phyloP scores from a whole-genome alignment of 1,284 basidiomycete species.

The Bjerkandera adusta region DNA sequence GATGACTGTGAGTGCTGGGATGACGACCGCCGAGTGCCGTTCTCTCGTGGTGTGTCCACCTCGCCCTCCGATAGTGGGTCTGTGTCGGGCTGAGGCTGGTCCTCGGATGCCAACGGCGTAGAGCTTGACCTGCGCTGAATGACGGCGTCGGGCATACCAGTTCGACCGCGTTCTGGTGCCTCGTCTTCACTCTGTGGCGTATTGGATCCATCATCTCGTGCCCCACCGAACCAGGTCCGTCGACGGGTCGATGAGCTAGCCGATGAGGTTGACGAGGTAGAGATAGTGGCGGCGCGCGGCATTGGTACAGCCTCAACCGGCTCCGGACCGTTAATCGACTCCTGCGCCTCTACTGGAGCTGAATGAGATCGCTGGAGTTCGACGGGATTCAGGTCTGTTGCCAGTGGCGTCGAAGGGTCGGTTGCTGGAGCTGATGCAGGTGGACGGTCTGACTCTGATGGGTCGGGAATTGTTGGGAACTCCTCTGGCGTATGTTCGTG shows the following conservation, averaged over 20 bases:
- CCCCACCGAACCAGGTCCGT: conserved; percentile 38
- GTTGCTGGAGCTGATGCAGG: conserved; percentile 19
- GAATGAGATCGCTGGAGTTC: conserved; percentile 29
- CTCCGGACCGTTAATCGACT: conserved; percentile 6
- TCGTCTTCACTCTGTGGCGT: conserved; percentile 29
- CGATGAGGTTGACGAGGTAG: conserved; percentile 15
- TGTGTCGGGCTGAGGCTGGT: not conserved
- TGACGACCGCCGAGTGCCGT: conserved; percentile 19
- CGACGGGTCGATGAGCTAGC: conserved; percentile 24
- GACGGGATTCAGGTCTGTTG: conserved; percentile 20
- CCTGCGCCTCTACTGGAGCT: conserved; percentile 26
- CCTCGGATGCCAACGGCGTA: conserved; percentile 10
- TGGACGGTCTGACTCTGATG: conserved; percentile 19
- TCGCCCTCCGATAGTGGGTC: conserved; percentile 6
- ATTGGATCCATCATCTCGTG: conserved; percentile 25
- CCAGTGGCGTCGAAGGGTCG: conserved; percentile 19
- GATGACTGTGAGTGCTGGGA: conserved; percentile 28
- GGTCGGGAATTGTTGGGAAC: conserved; percentile 12
- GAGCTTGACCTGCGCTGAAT: conserved; percentile 19
- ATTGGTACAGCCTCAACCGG: conserved; percentile 14
- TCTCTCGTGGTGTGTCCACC: conserved; percentile 15
- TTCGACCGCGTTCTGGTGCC: conserved; percentile 14
- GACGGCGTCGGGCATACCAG: conserved; percentile 9
- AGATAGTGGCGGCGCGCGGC: conserved; percentile 19
- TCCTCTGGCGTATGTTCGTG: conserved; percentile 33